These are phyloP conservation scores for Chytriomyces sp. DNA, from an alignment of 192 early-diverging fungal species.

Conservation along the genomic window DNA sequence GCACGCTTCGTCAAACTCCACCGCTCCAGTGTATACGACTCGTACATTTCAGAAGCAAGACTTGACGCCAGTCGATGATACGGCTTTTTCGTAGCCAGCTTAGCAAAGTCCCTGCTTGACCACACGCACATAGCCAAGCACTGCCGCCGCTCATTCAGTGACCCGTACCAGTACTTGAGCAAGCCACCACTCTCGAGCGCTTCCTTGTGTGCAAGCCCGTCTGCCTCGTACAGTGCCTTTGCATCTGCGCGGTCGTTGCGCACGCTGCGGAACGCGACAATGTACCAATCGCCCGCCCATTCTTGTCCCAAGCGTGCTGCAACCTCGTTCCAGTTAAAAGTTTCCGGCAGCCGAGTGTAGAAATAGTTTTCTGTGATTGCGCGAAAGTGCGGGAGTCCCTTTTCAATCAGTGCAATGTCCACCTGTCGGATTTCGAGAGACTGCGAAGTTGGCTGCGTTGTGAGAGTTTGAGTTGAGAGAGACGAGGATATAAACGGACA, in stretches of 20 bases:
- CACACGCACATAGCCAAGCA: slow-evolving; percentile 64
- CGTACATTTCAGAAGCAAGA: slow-evolving; percentile 56
- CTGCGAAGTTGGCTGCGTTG: neutral
- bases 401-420: slow-evolving; percentile 37
- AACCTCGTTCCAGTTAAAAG: slow-evolving; percentile 55
- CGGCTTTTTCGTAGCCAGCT: slow-evolving; percentile 46
- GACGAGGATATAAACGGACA: neutral
- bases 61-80: slow-evolving; percentile 50
- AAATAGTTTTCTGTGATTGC: slow-evolving; percentile 41
- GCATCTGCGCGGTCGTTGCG: slow-evolving; percentile 46
- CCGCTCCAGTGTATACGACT: slow-evolving; percentile 53
- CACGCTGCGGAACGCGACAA: slow-evolving; percentile 57
- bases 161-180: slow-evolving; percentile 61
- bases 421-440: slow-evolving; percentile 34
- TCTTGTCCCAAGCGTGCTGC: slow-evolving; percentile 38
- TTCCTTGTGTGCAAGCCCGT: slow-evolving; percentile 54
- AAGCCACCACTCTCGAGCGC: slow-evolving; percentile 55
- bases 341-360: slow-evolving; percentile 1
- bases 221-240: slow-evolving; percentile 51
- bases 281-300: slow-evolving; percentile 48
- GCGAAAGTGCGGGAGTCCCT: slow-evolving; percentile 32
- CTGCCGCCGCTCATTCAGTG: slow-evolving; percentile 48
- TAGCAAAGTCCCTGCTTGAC: slow-evolving; percentile 49
- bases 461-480: neutral
- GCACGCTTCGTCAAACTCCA: slow-evolving; percentile 44